These are phyloP conservation scores for Friedmanniomyces simplex DNA, from an alignment of 495 filamentous ascomycete species.

Conservation along the genomic window DNA sequence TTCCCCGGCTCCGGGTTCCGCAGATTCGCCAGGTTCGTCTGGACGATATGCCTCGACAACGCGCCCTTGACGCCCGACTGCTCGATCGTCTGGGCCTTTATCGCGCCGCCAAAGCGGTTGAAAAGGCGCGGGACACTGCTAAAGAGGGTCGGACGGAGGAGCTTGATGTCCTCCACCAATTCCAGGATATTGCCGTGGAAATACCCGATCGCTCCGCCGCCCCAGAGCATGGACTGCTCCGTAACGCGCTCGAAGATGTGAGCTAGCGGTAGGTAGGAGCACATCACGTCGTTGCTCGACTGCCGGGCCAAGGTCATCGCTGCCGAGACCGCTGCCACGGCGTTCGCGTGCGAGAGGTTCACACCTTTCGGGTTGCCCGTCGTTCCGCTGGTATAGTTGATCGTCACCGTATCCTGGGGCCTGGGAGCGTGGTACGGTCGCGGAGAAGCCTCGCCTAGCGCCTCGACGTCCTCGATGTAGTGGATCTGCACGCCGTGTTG, in stretches of 20 bases:
- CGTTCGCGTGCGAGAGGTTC: constrained; percentile 69
- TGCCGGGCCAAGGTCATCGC: constrained; percentile 45
- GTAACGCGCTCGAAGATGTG: constrained; percentile 84
- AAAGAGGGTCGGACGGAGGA: constrained; percentile 71
- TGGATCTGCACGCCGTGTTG: constrained; percentile 65
- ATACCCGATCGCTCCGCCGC: constrained; percentile 73
- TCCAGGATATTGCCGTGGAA: constrained; percentile 88
- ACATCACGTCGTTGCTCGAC: constrained; percentile 45
- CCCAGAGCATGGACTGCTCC: constrained; percentile 65
- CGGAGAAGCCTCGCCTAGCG: constrained; percentile 57
- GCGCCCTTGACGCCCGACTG: constrained; percentile 72
- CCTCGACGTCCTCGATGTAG: constrained; percentile 67
- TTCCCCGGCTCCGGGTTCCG: constrained; percentile 54
- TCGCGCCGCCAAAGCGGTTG: constrained; percentile 77
- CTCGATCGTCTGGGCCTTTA: constrained; percentile 67
- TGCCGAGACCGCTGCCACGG: constrained; percentile 58
- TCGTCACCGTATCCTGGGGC: constrained; percentile 72
- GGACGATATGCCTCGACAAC: constrained; percentile 67
- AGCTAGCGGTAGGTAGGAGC: constrained; percentile 87
- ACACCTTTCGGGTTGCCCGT: constrained; percentile 94
- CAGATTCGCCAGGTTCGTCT: constrained; percentile 69
- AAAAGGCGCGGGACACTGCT: constrained; percentile 84
- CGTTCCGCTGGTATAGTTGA: constrained; percentile 97
- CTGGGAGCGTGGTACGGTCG: constrained; percentile 57
- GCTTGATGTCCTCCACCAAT: constrained; percentile 84